Evolutionary conservation across 2,329 filamentous ascomycete genomes (phyloP).

Genomic region (Leptographium procerum): DNA sequence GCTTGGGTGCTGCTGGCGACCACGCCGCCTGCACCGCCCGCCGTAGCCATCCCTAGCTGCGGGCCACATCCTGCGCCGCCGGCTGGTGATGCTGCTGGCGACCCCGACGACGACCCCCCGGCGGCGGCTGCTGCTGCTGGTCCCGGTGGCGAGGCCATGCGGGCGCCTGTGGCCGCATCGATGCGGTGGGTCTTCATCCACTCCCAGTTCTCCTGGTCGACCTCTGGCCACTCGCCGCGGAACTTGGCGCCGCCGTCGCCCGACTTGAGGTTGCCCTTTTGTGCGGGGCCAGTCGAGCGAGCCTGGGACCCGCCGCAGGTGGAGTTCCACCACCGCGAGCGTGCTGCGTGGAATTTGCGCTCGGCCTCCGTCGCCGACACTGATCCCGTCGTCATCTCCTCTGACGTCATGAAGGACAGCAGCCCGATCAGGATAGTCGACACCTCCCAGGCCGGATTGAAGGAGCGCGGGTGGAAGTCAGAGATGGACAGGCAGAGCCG

Average conservation of each 20-base stretch:
- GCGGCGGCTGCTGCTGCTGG: background rate
- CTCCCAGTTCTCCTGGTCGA: slow-evolving; percentile 80
- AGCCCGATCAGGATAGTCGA: slow-evolving; percentile 91
- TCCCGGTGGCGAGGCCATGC: slow-evolving; percentile 34
- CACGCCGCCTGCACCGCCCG: slow-evolving; percentile 20
- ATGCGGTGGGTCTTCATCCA: slow-evolving; percentile 82
- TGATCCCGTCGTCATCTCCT: slow-evolving; percentile 96
- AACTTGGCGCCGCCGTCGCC: slow-evolving; percentile 93
- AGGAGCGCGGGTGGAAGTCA: slow-evolving; percentile 95
- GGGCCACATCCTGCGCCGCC: slow-evolving; percentile 28
- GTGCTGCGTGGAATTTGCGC: slow-evolving; percentile 62
- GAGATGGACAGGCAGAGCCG: slow-evolving; percentile 90
- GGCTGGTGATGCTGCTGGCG: background rate
- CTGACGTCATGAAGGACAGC: slow-evolving; percentile 94
- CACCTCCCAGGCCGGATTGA: slow-evolving; percentile 98
- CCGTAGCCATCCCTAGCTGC: slow-evolving; percentile 47
- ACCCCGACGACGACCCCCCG: background rate
- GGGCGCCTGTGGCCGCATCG: slow-evolving; percentile 62
- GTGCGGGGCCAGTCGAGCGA: slow-evolving; percentile 36
- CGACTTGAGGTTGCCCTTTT: slow-evolving; percentile 73
- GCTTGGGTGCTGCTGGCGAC: slow-evolving; percentile 51
- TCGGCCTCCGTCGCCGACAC: slow-evolving; percentile 68
- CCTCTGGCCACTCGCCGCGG: slow-evolving; percentile 74
- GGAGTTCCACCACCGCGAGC: slow-evolving; percentile 91
- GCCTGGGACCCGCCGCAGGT: slow-evolving; percentile 72